phyloP scores from a whole-genome alignment of 169 alveolate species.

The Cryptosporidium parvum region DNA sequence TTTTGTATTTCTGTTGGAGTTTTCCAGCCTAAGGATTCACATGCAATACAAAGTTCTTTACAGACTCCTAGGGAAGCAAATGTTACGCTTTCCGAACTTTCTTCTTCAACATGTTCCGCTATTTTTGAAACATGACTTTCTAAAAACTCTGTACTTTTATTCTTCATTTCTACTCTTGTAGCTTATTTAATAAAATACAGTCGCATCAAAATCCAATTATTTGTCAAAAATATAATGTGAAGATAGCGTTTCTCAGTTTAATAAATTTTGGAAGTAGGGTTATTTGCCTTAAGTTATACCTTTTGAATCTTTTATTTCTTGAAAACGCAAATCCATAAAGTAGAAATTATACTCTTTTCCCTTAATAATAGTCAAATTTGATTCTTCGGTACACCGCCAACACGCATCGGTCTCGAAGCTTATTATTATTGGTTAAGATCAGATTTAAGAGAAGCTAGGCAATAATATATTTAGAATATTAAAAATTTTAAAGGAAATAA shows the following conservation, averaged over 20 bases:
- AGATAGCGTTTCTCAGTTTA: not conserved
- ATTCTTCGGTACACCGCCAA: not conserved
- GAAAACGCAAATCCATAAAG: not conserved
- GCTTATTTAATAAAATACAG: not conserved
- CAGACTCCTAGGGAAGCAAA: conserved; percentile 95
- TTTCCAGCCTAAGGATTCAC: conserved; percentile 90
- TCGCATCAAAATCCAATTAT: not conserved
- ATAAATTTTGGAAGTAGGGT: not conserved
- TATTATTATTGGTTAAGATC: not conserved
- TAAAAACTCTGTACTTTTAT: not conserved
- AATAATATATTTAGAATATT: no score
- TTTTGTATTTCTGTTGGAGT: conserved; percentile 95
- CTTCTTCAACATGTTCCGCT: not conserved
- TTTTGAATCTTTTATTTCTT: not conserved
- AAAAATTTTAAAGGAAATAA: not conserved
- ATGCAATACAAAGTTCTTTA: conserved; percentile 93
- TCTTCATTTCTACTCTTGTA: not conserved
- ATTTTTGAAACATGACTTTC: not conserved
- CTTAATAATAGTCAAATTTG: conserved; percentile 15
- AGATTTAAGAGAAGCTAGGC: not conserved
- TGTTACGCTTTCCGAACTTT: conserved; percentile 69
- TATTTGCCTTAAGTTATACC: not conserved
- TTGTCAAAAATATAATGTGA: not conserved
- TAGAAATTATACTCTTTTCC: not conserved
- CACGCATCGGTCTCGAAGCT: not conserved